Percentiles rank a stretch among this genome's conserved stretches.
Evolutionary conservation across 1,284 basidiomycete genomes (phyloP).

Genomic region (Melampsora americana): DNA sequence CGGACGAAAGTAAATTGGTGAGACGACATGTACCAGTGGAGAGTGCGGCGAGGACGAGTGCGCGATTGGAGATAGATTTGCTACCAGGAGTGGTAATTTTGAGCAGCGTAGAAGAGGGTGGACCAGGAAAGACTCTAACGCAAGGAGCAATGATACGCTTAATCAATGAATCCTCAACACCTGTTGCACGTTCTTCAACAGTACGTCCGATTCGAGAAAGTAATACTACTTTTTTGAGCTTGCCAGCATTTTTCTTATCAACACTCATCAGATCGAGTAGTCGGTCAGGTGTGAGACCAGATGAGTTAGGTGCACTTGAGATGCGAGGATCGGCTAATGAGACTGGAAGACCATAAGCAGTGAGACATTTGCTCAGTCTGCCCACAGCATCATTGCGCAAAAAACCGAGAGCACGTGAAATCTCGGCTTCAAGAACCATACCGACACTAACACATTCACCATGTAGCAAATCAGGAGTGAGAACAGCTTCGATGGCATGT

Average conservation of each 20-base stretch:
- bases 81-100: constrained; percentile 89
- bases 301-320: constrained; percentile 58
- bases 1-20: constrained; percentile 87
- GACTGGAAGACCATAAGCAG: constrained; percentile 80
- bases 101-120: constrained; percentile 62
- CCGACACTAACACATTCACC: constrained; percentile 90
- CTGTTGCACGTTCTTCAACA: constrained; percentile 84
- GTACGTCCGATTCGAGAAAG: constrained; percentile 86
- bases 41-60: constrained; percentile 87
- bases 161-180: constrained; percentile 75
- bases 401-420: constrained; percentile 79
- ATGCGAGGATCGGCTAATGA: constrained; percentile 70
- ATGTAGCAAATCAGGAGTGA: constrained; percentile 85
- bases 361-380: constrained; percentile 73
- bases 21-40: constrained; percentile 82
- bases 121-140: constrained; percentile 68
- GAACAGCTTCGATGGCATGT: constrained; percentile 88
- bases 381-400: constrained; percentile 85
- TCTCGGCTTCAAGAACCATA: constrained; percentile 89
- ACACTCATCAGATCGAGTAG: constrained; percentile 86
- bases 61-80: constrained; percentile 95
- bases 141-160: constrained; percentile 74
- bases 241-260: constrained; percentile 95
- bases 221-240: constrained; percentile 87
- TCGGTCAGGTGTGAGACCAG: constrained; percentile 71